Percentiles rank a stretch among this genome's conserved stretches.
Evolutionary conservation across 2,329 filamentous ascomycete species (phyloP).

Genomic region (Diplodia intermedia): DNA sequence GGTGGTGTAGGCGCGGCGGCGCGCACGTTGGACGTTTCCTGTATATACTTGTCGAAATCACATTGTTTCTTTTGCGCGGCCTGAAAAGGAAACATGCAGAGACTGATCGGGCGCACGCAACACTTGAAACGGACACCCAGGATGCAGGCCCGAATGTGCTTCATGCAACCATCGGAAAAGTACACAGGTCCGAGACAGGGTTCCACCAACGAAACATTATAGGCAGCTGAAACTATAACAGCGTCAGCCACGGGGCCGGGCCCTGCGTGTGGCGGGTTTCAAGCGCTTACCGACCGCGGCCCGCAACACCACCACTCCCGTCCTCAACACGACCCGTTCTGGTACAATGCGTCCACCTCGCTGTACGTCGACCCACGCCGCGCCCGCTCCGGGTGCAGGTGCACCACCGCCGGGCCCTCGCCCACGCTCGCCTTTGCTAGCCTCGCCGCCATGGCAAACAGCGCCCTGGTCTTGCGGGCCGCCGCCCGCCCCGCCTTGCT

Average conservation of each 20-base stretch:
- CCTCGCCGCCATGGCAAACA: constrained; percentile 18
- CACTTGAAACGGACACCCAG: neutral
- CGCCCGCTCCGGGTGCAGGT: constrained; percentile 27
- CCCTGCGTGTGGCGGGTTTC: neutral
- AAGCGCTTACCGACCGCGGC: neutral
- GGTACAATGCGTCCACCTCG: constrained; percentile 31
- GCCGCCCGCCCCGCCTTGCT: constrained; percentile 14
- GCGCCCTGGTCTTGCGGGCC: constrained; percentile 18
- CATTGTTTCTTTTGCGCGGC: neutral
- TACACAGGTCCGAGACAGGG: neutral
- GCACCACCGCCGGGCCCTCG: constrained; percentile 29
- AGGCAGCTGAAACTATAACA: constrained; percentile 5
- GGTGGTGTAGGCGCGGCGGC: constrained; percentile 40
- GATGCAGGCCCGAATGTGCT: neutral
- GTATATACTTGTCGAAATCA: constrained; percentile 12
- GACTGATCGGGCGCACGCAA: neutral
- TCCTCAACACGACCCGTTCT: constrained; percentile 28
- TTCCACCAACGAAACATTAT: constrained; percentile 19
- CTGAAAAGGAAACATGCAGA: too few species aligned
- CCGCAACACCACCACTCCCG: neutral
- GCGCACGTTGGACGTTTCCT: neutral
- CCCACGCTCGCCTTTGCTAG: constrained; percentile 31
- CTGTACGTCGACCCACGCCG: constrained; percentile 26
- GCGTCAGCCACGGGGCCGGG: neutral
- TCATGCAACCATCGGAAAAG: neutral